These are phyloP conservation scores for Hibiscus mutabilis DNA, from an alignment of 345 rosid genomes.

Conservation along the genomic window DNA sequence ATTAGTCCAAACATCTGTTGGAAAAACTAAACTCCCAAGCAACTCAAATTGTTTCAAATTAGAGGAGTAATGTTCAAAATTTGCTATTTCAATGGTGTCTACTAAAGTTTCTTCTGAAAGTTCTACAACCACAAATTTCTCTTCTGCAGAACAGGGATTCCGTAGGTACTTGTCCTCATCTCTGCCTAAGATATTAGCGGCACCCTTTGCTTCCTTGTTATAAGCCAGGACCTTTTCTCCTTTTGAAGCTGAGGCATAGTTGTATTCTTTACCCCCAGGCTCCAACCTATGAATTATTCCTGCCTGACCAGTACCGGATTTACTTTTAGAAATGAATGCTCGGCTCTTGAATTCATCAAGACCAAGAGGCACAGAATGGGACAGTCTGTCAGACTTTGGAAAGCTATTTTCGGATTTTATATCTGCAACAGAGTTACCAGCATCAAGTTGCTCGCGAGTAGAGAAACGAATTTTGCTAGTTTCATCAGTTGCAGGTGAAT, in stretches of 20 bases:
- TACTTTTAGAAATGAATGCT: conserved; percentile 52
- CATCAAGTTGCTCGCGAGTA: conserved; percentile 19
- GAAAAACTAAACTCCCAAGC: conserved; percentile 81
- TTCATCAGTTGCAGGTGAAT: conserved; percentile 22
- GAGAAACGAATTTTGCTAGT: conserved; percentile 17
- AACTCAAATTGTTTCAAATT: conserved; percentile 79
- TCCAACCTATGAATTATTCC: conserved; percentile 72
- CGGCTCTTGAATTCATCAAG: conserved; percentile 96
- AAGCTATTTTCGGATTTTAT: conserved; percentile 24
- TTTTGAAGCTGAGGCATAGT: conserved; percentile 83
- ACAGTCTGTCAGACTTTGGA: conserved; percentile 36
- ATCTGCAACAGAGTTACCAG: conserved; percentile 19
- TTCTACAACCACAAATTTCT: conserved; percentile 71
- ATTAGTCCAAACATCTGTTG: conserved; percentile 73
- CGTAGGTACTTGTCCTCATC: conserved; percentile 92
- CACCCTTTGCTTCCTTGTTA: conserved; percentile 95
- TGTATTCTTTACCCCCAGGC: conserved; percentile 84
- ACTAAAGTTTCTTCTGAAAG: conserved; percentile 96
- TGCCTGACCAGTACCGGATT: conserved; percentile 51
- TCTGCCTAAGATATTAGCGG: conserved; percentile 61
- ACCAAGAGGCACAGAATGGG: conserved; percentile 57
- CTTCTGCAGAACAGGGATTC: conserved; percentile 90
- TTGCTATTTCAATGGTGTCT: conserved; percentile 69
- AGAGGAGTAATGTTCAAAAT: conserved; percentile 91
- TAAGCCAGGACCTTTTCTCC: conserved; percentile 79